Evolutionary conservation across 192 early-diverging fungal species (phyloP), one percentile per base, ranked within the genome.

Genomic region (Borealophlyctis nickersoniae): DNA sequence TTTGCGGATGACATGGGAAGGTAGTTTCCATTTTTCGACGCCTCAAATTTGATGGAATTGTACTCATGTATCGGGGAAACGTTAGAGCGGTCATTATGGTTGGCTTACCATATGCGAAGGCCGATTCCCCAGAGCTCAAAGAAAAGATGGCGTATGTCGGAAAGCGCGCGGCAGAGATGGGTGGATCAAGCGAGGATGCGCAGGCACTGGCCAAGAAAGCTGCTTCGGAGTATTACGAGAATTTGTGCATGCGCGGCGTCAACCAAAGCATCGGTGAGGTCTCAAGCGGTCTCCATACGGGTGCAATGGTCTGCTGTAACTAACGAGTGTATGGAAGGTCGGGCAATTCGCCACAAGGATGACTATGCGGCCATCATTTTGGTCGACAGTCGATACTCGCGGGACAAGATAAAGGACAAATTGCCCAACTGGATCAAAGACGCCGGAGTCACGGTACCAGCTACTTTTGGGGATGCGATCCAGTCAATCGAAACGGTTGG

Each of bases 211-310:
- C 39, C 9, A 7, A 45, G 9, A 50, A 60, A 28, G 36, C 63
- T 5, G 79, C 76, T 4, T 81, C 68, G 54, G 92, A 92, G 31
- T 89, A 91, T 60, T 94, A 93, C 60, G 91, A 95, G 62, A 91
- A 93, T 58, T 68, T 95, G 35, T 94, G 92, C 72, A 95, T 96
- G 93, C 83, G 87, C 24, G 90, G 91, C 2, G 90, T 96, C 0
- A 95, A 98, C 72, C 93, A 95, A 75, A 87, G 86, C 2, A 92
- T 92, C 56, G 82, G 83, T 84, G 36, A 52, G 48, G 56, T 28
- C 5, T 51, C 16, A 29, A n/a, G 22, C 19, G 58, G n/a, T n/a
- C n/a, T n/a, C n/a, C n/a, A n/a, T n/a, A n/a, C n/a, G n/a, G n/a
- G n/a, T n/a, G n/a, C n/a, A n/a, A n/a, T n/a, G n/a, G n/a, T n/a